Conservation (phyloP, 2,329 filamentous ascomycete species). For the Neofusicoccum kwambonambiense region DNA sequence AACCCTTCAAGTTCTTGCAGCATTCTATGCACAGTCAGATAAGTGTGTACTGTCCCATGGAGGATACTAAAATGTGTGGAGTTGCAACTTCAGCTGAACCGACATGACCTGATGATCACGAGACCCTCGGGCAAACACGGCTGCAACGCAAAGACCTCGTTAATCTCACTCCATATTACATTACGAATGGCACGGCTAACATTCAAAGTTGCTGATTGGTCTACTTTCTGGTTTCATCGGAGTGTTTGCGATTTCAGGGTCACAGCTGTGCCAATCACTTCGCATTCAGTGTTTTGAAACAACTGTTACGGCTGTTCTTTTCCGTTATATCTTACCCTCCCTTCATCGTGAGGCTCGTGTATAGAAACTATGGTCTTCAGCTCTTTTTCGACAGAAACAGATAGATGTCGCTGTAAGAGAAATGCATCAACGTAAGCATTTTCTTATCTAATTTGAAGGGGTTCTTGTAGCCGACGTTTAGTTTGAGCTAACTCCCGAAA, state of each 20-base stretch:
- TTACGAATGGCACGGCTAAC: background rate
- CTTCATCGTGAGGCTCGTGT: too few species aligned
- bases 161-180: background rate
- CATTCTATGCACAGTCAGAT: background rate
- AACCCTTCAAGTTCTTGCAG: background rate
- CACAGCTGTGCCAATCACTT: background rate
- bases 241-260: too few species aligned
- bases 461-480: too few species aligned
- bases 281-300: background rate
- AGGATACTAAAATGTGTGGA: background rate
- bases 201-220: background rate
- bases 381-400: too few species aligned
- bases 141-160: background rate
- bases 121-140: background rate
- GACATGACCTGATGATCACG: background rate
- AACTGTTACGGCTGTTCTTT: background rate
- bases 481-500: too few species aligned
- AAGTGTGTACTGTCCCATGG: background rate
- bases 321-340: background rate
- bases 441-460: too few species aligned
- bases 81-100: background rate
- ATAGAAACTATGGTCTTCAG: too few species aligned
- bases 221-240: slow-evolving; percentile 21
- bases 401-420: too few species aligned
- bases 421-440: too few species aligned